phyloP scores from a whole-genome alignment of 345 rosid genomes.

The Camelina sativa region DNA sequence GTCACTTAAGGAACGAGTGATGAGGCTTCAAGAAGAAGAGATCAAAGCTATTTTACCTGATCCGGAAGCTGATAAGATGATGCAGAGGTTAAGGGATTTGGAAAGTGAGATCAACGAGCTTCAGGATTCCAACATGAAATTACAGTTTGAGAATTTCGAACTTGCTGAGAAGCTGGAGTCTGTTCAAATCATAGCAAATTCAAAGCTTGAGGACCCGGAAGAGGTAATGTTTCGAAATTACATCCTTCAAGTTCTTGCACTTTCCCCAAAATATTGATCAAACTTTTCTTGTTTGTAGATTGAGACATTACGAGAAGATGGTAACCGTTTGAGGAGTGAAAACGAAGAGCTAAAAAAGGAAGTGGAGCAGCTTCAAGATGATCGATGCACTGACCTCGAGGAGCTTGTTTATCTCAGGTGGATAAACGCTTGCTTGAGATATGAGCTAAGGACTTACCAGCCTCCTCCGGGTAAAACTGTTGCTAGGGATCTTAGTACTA shows the following conservation, averaged over 20 bases:
- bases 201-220: slow-evolving; percentile 66
- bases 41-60: slow-evolving; percentile 44
- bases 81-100: slow-evolving; percentile 63
- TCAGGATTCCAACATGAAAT: slow-evolving; percentile 55
- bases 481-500: slow-evolving; percentile 84
- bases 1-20: slow-evolving; percentile 65
- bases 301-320: slow-evolving; percentile 56
- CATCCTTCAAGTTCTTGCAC: neutral
- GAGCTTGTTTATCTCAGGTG: slow-evolving; percentile 87
- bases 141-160: slow-evolving; percentile 68
- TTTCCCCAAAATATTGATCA: neutral
- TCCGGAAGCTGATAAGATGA: slow-evolving; percentile 43
- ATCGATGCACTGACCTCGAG: slow-evolving; percentile 70
- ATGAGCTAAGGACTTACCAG: slow-evolving; percentile 77
- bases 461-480: slow-evolving; percentile 67
- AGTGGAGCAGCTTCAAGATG: slow-evolving; percentile 70
- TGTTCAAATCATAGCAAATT: slow-evolving; percentile 60
- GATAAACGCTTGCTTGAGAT: slow-evolving; percentile 90
- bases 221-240: slow-evolving; percentile 44
- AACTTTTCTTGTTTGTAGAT: slow-evolving; percentile 45
- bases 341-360: slow-evolving; percentile 61
- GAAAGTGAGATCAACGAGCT: slow-evolving; percentile 72
- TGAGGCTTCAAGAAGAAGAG: slow-evolving; percentile 67
- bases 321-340: slow-evolving; percentile 52
- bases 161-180: slow-evolving; percentile 62